phyloP scores from a whole-genome alignment of 352 stramenopile genomes.

The Pythium utonaiense region DNA sequence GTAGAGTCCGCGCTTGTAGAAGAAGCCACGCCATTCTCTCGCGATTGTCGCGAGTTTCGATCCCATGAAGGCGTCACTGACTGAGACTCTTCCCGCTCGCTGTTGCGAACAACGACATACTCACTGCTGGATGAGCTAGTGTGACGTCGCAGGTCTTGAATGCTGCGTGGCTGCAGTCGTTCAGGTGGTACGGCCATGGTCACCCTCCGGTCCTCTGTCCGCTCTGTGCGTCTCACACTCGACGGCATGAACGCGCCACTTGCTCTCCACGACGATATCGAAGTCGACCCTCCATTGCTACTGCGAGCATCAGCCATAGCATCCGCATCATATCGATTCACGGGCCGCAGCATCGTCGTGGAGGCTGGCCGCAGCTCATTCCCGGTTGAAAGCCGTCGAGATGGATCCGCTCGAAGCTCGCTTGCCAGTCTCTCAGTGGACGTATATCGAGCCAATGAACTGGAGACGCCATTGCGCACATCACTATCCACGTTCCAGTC shows the following conservation, averaged over 20 bases:
- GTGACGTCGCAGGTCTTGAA: neutral
- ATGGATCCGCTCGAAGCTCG: neutral
- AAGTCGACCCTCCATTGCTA: neutral
- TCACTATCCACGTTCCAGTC: constrained; percentile 30
- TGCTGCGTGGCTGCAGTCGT: constrained; percentile 7
- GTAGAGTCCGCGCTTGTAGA: neutral
- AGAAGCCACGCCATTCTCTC: neutral
- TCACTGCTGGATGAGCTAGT: too few relatives aligned
- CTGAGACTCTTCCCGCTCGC: neutral
- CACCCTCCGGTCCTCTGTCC: neutral
- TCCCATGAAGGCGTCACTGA: neutral
- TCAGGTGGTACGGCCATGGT: neutral
- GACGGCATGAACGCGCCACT: constrained; percentile 1
- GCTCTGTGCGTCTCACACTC: constrained; percentile 2
- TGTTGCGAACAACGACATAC: too few relatives aligned
- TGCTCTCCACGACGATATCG: neutral
- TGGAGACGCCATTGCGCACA: constrained; percentile 8
- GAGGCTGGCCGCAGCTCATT: constrained; percentile 6
- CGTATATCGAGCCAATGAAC: neutral
- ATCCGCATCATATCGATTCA: constrained; percentile 18
- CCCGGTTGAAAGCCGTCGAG: neutral
- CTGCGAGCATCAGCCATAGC: neutral
- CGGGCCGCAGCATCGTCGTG: constrained; percentile 4
- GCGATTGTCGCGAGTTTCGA: neutral
- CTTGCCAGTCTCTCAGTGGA: neutral